These are phyloP conservation scores for Trametopsis cervina DNA, from an alignment of 768 basidiomycete genomes.

Conservation along the genomic window DNA sequence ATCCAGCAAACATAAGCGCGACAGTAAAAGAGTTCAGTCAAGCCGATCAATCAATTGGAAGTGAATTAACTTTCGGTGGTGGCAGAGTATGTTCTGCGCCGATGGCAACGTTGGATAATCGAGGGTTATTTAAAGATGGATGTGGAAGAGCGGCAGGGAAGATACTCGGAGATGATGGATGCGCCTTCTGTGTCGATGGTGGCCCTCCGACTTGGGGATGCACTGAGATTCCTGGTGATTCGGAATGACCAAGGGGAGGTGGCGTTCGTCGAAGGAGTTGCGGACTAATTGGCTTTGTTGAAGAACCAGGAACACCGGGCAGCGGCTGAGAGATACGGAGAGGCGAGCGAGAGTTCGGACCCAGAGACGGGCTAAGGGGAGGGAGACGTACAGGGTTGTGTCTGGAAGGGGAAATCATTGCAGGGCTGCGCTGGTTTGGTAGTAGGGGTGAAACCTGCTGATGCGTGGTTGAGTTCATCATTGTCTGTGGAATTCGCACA, in stretches of 20 bases:
- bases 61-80: slow-evolving; percentile 5
- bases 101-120: slow-evolving; percentile 3
- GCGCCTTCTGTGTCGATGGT: slow-evolving; percentile 1
- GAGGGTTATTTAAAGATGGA: slow-evolving; percentile 5
- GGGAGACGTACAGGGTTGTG: slow-evolving; percentile 8
- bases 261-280: slow-evolving; percentile 10
- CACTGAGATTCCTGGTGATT: slow-evolving; percentile 6
- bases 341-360: slow-evolving; percentile 3
- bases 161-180: slow-evolving; percentile 6
- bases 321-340: not conserved
- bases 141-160: slow-evolving; percentile 7
- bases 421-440: slow-evolving; percentile 3
- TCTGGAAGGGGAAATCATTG: slow-evolving; percentile 1
- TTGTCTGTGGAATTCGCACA: slow-evolving; percentile 9
- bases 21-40: not conserved
- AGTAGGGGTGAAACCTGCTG: slow-evolving; percentile 5
- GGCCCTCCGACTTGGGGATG: not conserved
- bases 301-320: not conserved
- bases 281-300: slow-evolving; percentile 13
- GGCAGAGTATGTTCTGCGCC: slow-evolving; percentile 3
- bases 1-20: not conserved
- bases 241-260: slow-evolving; percentile 11
- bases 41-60: slow-evolving; percentile 6
- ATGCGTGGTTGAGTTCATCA: slow-evolving; percentile 1
- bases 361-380: slow-evolving; percentile 9